Evolutionary conservation across 2,329 filamentous ascomycete genomes (phyloP).

Genomic region (Diaporthe citriasiana): DNA sequence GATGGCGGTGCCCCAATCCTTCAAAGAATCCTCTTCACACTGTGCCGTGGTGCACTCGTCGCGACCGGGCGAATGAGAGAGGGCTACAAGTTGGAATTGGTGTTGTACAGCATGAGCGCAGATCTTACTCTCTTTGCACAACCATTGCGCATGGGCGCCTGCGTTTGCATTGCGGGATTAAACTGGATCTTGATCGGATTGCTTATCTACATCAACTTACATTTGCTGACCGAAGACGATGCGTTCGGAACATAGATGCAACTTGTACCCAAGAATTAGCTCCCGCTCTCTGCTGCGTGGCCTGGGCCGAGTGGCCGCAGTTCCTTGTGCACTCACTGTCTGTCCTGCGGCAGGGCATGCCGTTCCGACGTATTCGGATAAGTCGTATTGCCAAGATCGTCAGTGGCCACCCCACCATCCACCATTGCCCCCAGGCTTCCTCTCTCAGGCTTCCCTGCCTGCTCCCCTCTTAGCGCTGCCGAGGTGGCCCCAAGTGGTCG

Average conservation of each 20-base stretch:
- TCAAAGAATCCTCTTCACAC: background rate
- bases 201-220: background rate
- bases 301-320: too few relatives aligned
- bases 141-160: background rate
- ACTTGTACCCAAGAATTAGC: background rate
- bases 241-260: too few relatives aligned
- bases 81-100: background rate
- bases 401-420: background rate
- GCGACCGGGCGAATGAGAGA: conserved; percentile 2
- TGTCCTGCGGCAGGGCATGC: background rate
- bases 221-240: too few relatives aligned
- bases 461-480: conserved; percentile 11
- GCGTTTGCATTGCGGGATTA: background rate
- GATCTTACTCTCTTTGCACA: background rate
- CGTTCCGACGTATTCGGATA: background rate
- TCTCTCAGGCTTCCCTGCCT: background rate
- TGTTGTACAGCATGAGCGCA: conserved; percentile 13
- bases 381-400: background rate
- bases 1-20: conserved; percentile 2
- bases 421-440: conserved; percentile 7
- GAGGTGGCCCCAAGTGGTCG: conserved; percentile 8
- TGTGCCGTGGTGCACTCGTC: background rate
- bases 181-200: background rate
- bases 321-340: background rate
- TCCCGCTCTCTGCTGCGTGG: background rate